Conservation (phyloP, 257 asterid species). For the Solanum rostratum region DNA sequence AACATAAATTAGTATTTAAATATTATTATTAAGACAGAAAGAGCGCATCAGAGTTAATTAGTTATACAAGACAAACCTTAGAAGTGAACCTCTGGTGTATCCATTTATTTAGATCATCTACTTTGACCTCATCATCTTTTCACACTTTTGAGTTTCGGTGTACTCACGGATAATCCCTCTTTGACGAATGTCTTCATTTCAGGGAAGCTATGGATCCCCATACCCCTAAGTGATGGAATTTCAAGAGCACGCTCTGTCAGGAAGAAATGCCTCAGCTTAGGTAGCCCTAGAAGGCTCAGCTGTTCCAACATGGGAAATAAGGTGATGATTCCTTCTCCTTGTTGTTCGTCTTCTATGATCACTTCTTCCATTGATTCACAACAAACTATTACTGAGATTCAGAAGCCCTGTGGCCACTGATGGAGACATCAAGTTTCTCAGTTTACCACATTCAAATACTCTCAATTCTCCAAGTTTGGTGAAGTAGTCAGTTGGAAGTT, state of each 20-base stretch:
- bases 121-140: neutral
- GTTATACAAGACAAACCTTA: neutral
- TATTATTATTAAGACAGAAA: neutral
- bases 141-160: neutral
- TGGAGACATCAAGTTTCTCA: neutral
- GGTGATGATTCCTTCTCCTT: neutral
- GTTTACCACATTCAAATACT: fast-evolving
- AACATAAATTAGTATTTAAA: neutral
- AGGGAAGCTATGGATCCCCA: fast-evolving
- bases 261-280: neutral
- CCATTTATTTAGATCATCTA: neutral
- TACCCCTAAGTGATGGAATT: neutral
- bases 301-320: neutral
- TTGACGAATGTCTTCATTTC: neutral
- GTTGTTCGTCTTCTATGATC: neutral
- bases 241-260: neutral
- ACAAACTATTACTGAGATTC: fast-evolving
- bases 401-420: neutral
- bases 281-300: fast-evolving
- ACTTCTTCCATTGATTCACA: neutral
- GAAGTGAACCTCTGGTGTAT: neutral
- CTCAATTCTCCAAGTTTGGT: neutral
- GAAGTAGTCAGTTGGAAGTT: neutral
- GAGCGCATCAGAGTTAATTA: neutral
- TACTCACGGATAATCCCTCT: neutral